Evolutionary conservation across 2,329 filamentous ascomycete species (phyloP), one percentile per base, ranked within the genome.

Genomic region (Pseudopyrenochaeta lycopersici): DNA sequence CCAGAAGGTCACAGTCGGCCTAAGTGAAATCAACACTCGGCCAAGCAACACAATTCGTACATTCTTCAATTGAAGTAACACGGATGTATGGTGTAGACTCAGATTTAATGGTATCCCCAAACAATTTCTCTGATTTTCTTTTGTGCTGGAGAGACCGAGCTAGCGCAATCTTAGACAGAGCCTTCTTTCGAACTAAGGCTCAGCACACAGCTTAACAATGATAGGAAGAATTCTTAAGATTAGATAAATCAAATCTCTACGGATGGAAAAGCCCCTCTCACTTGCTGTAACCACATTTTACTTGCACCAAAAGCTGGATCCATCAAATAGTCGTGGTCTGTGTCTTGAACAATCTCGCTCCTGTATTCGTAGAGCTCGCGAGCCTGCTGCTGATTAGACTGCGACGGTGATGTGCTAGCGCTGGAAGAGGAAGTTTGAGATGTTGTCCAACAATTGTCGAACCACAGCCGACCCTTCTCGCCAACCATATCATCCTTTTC

Each of bases 401-500:
- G n/a, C 18, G 27, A 20, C 42, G 33, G 4, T 18, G 15, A 3
- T 18, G 7, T 21, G 17, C 15, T 41, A 40, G 14, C 44, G 12
- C 15, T 17, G 5, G 30, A 9, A 6, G 23, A 40, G 27, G 46
- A 47, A 23, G 41, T 38, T 17, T 21, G 46, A 20, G 39, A 41
- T 2, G 57, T 51, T 21, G 31, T 44, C 70, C 69, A 73, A 36
- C 64, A 68, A 10, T 54, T 38, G 35, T 71, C 62, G 46, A 71
- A 71, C 69, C 68, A 72, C 12, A 51, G 33, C 20, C 55, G 56
- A 1, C 70, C 68, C 41, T 61, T 69, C 20, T 64, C 54, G n/a
- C 70, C 69, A 5, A 71, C 60, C 59, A 73, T 59, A 12, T 67
- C 40, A 42, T 73, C 70, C 2, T 48, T 38, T 39, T 69, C 62